Conservation (phyloP, 2,329 filamentous ascomycete species). For the Colletotrichum shisoi region DNA sequence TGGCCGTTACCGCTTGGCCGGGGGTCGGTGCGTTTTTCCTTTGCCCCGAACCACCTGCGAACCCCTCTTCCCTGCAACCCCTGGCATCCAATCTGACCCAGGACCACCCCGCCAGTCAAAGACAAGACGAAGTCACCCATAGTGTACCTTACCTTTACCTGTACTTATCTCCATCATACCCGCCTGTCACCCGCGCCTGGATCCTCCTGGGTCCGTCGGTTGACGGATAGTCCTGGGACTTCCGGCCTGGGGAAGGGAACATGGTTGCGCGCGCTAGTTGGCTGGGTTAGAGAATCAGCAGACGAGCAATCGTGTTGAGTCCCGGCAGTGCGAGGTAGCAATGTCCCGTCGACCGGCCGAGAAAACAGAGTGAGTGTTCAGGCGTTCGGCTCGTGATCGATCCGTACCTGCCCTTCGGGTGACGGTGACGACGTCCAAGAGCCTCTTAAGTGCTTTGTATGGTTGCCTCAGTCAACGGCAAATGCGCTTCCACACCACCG, state of each 20-base stretch:
- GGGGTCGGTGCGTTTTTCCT: slow-evolving; percentile 36
- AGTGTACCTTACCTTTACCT: slow-evolving; percentile 14
- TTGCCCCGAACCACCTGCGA: slow-evolving; percentile 39
- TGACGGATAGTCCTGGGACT: slow-evolving; percentile 22
- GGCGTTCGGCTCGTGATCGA: slow-evolving; percentile 21
- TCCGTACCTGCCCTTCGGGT: slow-evolving; percentile 32
- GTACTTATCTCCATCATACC: not conserved
- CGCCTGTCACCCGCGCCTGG: slow-evolving; percentile 32
- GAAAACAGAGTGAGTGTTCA: not conserved
- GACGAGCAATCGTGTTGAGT: not conserved
- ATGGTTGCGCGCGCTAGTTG: not conserved
- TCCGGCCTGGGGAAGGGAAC: slow-evolving; percentile 25
- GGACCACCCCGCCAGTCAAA: slow-evolving; percentile 14
- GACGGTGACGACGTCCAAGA: slow-evolving; percentile 39
- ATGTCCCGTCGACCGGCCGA: slow-evolving; percentile 19
- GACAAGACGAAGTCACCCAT: slow-evolving; percentile 1
- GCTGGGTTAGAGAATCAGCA: slow-evolving; percentile 5
- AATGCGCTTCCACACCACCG: slow-evolving; percentile 27
- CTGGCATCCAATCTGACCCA: slow-evolving; percentile 23
- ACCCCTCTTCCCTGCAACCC: slow-evolving; percentile 35
- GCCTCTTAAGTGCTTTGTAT: slow-evolving; percentile 9
- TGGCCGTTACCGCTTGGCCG: slow-evolving; percentile 38
- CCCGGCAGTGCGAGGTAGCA: not conserved
- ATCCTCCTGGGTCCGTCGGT: slow-evolving; percentile 30
- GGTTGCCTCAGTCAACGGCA: slow-evolving; percentile 5